Evolutionary conservation across 495 filamentous ascomycete species (phyloP).

Genomic region (Neurospora africana): DNA sequence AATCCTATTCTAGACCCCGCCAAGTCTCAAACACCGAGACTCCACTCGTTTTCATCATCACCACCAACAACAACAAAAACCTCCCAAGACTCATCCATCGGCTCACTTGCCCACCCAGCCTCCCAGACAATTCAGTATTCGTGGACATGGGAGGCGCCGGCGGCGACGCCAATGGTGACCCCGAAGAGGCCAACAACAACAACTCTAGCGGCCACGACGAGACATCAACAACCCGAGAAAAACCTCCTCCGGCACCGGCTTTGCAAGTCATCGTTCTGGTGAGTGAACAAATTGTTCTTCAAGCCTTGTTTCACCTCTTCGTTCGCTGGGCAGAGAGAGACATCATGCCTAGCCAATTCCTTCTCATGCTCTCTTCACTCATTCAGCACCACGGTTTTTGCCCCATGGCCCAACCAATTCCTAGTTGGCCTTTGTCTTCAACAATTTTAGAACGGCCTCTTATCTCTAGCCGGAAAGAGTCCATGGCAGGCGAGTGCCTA

Average conservation of each 20-base stretch:
- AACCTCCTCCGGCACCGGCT: constrained; percentile 33
- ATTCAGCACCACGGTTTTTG: not conserved
- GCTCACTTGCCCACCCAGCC: not conserved
- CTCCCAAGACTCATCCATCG: not conserved
- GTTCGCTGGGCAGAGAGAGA: not conserved
- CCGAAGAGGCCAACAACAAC: constrained; percentile 5
- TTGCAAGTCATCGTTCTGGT: constrained; percentile 76
- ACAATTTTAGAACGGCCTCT: not conserved
- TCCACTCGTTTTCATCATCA: not conserved
- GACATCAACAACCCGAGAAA: constrained; percentile 8
- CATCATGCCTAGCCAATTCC: not conserved
- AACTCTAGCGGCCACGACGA: constrained; percentile 8
- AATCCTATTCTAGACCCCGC: not conserved
- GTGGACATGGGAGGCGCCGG: constrained; percentile 4
- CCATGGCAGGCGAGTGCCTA: not conserved
- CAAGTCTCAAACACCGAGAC: not conserved
- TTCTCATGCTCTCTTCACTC: not conserved
- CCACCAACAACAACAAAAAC: not conserved
- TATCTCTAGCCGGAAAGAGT: not conserved
- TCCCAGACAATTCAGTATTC: not conserved
- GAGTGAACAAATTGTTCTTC: no score
- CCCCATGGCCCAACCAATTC: not conserved
- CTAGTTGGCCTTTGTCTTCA: not conserved
- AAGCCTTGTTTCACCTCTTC: constrained; percentile 1
- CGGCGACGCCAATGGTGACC: constrained; percentile 2